phyloP scores from a whole-genome alignment of 1,284 basidiomycete species.

The Volvariella volvacea region DNA sequence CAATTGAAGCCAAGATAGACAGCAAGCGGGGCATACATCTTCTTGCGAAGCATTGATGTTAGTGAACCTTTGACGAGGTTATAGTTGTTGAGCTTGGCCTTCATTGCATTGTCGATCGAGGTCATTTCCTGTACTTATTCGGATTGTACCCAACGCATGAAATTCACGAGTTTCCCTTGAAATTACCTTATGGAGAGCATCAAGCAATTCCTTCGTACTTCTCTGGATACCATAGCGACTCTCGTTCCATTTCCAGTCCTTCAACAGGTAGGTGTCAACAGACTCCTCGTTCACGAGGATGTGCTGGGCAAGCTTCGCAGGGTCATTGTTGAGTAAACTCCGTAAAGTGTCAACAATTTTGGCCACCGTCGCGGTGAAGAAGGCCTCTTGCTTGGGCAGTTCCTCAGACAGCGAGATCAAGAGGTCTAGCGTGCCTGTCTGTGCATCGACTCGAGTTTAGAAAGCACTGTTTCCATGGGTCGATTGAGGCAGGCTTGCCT shows the following conservation, averaged over 20 bases:
- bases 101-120: slow-evolving; percentile 86
- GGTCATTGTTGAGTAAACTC: slow-evolving; percentile 86
- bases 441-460: slow-evolving; percentile 14
- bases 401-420: slow-evolving; percentile 90
- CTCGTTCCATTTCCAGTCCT: slow-evolving; percentile 85
- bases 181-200: slow-evolving; percentile 72
- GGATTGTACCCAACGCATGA: slow-evolving; percentile 1
- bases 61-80: slow-evolving; percentile 92
- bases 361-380: slow-evolving; percentile 82
- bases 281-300: slow-evolving; percentile 77
- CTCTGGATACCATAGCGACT: slow-evolving; percentile 81
- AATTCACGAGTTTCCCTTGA: slow-evolving; percentile 1
- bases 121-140: slow-evolving; percentile 65
- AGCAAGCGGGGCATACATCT: slow-evolving; percentile 55
- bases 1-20: slow-evolving; percentile 5
- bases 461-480: slow-evolving; percentile 10
- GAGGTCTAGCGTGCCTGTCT: slow-evolving; percentile 93
- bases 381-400: slow-evolving; percentile 87
- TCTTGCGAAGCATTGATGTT: slow-evolving; percentile 92
- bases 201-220: slow-evolving; percentile 76
- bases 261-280: slow-evolving; percentile 77
- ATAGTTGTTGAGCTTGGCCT: slow-evolving; percentile 87
- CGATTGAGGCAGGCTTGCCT: slow-evolving; percentile 37
- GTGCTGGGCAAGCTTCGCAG: slow-evolving; percentile 78
- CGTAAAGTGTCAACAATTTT: slow-evolving; percentile 95